phyloP scores from a whole-genome alignment of 345 rosid genomes.

The Populus pruinosa region DNA sequence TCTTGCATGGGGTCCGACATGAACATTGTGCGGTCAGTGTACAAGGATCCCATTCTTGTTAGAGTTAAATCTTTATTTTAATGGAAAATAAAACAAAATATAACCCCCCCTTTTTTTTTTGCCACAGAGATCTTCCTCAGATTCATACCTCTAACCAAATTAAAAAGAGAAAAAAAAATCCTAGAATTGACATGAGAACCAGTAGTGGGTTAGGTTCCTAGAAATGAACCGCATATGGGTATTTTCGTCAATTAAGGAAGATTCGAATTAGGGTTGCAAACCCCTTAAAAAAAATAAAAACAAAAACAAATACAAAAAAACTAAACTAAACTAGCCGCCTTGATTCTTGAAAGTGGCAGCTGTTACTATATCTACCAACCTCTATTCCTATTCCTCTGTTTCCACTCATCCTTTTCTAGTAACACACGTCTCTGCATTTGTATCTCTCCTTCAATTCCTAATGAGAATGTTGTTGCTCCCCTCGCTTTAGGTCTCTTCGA shows the following conservation, averaged over 20 bases:
- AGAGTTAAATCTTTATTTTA: too few relatives aligned
- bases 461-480: neutral
- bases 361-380: neutral
- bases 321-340: neutral
- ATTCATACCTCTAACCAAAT: too few relatives aligned
- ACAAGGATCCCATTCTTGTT: too few relatives aligned
- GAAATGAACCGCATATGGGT: neutral
- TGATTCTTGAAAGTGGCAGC: neutral
- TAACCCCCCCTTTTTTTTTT: too few relatives aligned
- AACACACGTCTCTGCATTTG: neutral
- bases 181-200: too few relatives aligned
- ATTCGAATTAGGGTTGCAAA: constrained; percentile 24
- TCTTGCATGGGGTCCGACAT: too few relatives aligned
- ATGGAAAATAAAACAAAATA: too few relatives aligned
- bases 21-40: too few relatives aligned
- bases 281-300: neutral
- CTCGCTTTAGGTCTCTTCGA: neutral
- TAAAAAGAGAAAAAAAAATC: too few relatives aligned
- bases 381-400: neutral
- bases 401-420: neutral
- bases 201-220: neutral
- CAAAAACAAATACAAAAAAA: neutral
- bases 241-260: neutral
- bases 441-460: neutral
- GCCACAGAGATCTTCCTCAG: too few relatives aligned